A percentile compares a stretch with the other conserved stretches of the same genome.
Evolutionary conservation across 495 filamentous ascomycete genomes (phyloP).

Genomic region (Neurospora tetraspora): DNA sequence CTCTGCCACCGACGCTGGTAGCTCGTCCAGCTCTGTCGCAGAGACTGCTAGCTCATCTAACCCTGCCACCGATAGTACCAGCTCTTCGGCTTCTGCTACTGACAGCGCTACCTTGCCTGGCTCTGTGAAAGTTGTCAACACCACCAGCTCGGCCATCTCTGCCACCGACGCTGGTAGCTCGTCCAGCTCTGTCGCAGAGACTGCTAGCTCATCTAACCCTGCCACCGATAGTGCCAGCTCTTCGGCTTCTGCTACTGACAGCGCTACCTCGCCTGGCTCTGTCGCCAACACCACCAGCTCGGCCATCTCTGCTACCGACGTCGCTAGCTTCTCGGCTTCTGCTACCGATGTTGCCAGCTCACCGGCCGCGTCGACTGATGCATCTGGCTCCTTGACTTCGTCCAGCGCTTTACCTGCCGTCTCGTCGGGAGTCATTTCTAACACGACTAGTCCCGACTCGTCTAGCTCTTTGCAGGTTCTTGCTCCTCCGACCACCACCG

Average conservation of each 20-base stretch:
- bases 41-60: background rate
- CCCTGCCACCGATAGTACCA: background rate
- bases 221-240: background rate
- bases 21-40: background rate
- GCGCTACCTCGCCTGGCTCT: conserved; percentile 1
- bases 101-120: background rate
- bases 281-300: background rate
- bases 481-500: background rate
- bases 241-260: background rate
- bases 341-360: background rate
- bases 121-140: background rate
- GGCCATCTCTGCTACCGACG: background rate
- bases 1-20: background rate
- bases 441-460: background rate
- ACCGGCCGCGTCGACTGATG: background rate
- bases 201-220: background rate
- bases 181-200: background rate
- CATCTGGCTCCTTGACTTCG: background rate
- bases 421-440: background rate
- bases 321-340: conserved; percentile 1
- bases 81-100: background rate
- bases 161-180: background rate
- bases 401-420: background rate
- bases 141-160: background rate
- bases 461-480: background rate